Evolutionary conservation across 257 asterid species (phyloP).

Genomic region (Solanum infundibuliforme): DNA sequence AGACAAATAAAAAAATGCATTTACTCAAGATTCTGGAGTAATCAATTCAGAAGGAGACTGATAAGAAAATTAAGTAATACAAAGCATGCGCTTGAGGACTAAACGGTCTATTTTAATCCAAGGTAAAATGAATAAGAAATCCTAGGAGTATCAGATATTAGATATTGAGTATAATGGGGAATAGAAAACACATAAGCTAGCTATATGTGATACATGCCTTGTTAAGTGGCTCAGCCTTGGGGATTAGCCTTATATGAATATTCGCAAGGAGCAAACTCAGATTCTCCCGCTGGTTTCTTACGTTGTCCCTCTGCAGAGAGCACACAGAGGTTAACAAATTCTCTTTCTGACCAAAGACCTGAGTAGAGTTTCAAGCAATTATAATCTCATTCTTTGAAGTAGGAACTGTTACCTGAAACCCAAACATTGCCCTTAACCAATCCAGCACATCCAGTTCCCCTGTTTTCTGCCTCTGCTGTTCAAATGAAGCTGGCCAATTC

Average conservation of each 20-base stretch:
- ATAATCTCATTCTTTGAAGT: conserved; percentile 7
- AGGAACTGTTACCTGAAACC: conserved; percentile 74
- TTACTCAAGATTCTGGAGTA: neutral
- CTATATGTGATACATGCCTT: conserved; percentile 34
- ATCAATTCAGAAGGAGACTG: neutral
- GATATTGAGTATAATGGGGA: neutral
- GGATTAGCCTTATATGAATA: conserved; percentile 78
- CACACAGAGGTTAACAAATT: neutral
- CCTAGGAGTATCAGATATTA: neutral
- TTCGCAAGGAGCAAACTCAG: conserved; percentile 78
- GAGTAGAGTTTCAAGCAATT: neutral
- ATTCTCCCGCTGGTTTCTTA: conserved; percentile 94
- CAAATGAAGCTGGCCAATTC: conserved; percentile 75
- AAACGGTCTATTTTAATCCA: neutral
- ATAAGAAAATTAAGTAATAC: neutral
- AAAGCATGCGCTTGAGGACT: neutral
- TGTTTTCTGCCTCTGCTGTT: conserved; percentile 68
- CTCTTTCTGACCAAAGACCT: conserved; percentile 9
- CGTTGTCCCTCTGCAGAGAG: conserved; percentile 75
- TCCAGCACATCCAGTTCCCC: conserved; percentile 93
- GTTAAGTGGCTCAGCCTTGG: conserved; percentile 80
- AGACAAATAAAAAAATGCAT: neutral
- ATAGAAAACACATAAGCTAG: neutral
- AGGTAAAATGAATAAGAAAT: neutral
- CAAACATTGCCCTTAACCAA: conserved; percentile 98